Percentiles rank a stretch among this genome's conserved stretches.
phyloP scores from a whole-genome alignment of 176 grass and related monocot species.

The Phoenix dactylifera region DNA sequence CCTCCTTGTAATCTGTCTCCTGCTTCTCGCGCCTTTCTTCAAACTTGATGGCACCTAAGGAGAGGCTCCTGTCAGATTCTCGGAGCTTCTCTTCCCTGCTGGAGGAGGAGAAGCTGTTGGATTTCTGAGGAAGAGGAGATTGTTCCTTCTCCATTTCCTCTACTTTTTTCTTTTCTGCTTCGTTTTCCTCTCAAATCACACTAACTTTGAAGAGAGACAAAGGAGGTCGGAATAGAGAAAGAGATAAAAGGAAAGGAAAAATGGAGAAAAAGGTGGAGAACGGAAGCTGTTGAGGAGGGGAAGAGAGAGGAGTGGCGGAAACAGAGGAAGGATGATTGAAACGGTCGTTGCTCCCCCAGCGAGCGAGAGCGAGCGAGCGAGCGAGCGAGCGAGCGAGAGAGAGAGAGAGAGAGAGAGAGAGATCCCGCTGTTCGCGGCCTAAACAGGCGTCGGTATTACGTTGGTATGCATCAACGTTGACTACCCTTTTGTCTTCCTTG shows the following conservation, averaged over 20 bases:
- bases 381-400: too few species aligned
- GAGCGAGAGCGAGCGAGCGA: too few species aligned
- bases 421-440: too few species aligned
- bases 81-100: neutral
- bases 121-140: neutral
- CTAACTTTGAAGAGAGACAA: too few species aligned
- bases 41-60: too few species aligned
- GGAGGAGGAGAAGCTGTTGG: neutral
- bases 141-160: conserved; percentile 21
- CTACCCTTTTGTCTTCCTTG: too few species aligned
- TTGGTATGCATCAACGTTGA: too few species aligned
- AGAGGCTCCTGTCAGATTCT: neutral
- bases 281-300: neutral
- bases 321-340: conserved; percentile 34
- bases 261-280: conserved; percentile 1
- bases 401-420: too few species aligned
- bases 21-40: too few species aligned
- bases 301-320: conserved; percentile 13
- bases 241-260: conserved; percentile 10
- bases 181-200: neutral
- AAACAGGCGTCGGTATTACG: too few species aligned
- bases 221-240: conserved; percentile 17
- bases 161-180: conserved; percentile 33
- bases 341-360: neutral
- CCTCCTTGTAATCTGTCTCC: too few species aligned